Evolutionary conservation across 371 early-diverging fungal genomes (phyloP), one percentile per base, ranked within the genome.

Genomic region (Rhizopus microsporus): DNA sequence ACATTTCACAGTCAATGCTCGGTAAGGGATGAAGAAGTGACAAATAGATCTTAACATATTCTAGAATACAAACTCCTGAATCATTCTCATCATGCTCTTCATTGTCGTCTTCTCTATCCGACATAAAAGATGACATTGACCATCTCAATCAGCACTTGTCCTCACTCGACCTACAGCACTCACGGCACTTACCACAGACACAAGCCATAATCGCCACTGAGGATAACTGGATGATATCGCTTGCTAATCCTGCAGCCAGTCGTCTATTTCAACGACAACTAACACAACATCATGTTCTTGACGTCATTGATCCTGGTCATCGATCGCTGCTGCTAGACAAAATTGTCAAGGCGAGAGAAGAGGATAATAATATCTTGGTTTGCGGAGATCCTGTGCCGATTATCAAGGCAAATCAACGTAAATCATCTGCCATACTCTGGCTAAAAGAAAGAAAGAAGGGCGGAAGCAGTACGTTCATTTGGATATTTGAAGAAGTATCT

Each of bases 361-460:
- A 78, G 8, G 61, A 59, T 46, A 74, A 57, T 17, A 71, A 71
- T 34, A 80, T 85, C 23, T 68, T 88, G 37, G 79, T 85, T 45
- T 83, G 83, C 54, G 87, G 87, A 51, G 79, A 82, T 68, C 81
- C 86, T 65, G 88, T 88, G 29, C 83, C 85, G 3, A 84, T 88
- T 53, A 62, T 82, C 23, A 85, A 85, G 55, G 75, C 75, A 44
- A 80, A 83, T 67, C 71, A 78, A 1, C 65, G 74, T 39, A 77
- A 72, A 17, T 78, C 85, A 4, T 83, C 86, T 32, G 85, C 83
- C 31, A 84, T 84, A 1, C 67, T 88, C 13, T 88, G 88, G 88
- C 71, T 88, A 33, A 88, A 88, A 54, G 82, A 80, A 51, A 83
- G 84, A 51, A 77, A 67, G 35, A 80, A 75, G 44, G 72, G 80